Base-by-base conservation (phyloP, 768 basidiomycete species). In the Ramaria sp. region DNA sequence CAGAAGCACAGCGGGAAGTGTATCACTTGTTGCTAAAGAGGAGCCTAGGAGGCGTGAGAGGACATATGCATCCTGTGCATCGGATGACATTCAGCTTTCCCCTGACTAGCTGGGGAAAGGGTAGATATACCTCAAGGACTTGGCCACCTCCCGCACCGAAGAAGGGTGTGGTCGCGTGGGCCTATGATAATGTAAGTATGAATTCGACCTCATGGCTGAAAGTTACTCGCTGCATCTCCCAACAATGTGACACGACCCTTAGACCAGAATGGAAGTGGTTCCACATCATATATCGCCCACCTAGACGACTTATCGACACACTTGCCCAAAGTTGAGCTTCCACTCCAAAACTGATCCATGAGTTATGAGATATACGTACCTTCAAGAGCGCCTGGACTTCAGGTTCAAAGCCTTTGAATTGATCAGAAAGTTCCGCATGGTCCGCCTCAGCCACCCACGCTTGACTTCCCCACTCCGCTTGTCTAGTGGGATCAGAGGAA, bases 201-300 rank as follows among this genome's bases (percentile, higher is more conserved):
- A 19, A 22, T n/a, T 30, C 17, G 17, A n/a, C 30, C 19, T 17
- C 4, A 22, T 22, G 7, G 15, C n/a, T 15, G 30, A 5, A 24
- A 19, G n/a, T 4, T 59, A 68, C 27, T 11, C 51, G 68, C 68
- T 11, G 76, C 72, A 60, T 77, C 74, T 0, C 75, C 75, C 7
- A 77, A 45, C 12, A 77, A 59, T 63, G 70, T 72, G 69, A 84
- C 81, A 12, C 75, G 68, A 15, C 78, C 80, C n/a, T 72, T 73
- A 1, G 76, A 73, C 53, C 75, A 79, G 7, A 79, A 71, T 0
- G 70, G 70, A 19, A 88, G 66, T 7, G 81, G 77, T 54, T 71
- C 73, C 1, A 81, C 70, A 3, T 73, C 76, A 63, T 86, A 80
- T 27, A 88, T 75, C 0, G 81, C 82, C 86, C 86, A 88, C 34